These are phyloP conservation scores for Cladophialophora immunda DNA, from an alignment of 2,329 filamentous ascomycete genomes.

Conservation along the genomic window DNA sequence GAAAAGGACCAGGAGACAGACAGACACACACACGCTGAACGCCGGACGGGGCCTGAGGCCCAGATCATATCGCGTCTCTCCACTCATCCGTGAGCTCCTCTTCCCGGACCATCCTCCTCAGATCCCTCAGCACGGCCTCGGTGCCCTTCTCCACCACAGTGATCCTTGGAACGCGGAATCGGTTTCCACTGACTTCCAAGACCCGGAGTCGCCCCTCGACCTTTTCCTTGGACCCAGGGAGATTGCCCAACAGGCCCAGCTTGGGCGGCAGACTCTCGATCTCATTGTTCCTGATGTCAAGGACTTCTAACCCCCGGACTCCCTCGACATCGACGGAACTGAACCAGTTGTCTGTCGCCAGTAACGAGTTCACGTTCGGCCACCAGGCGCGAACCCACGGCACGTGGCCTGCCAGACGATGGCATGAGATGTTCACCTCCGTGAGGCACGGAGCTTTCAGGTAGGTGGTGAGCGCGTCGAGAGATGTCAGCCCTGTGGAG, in stretches of 20 bases:
- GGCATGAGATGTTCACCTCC: slow-evolving; percentile 82
- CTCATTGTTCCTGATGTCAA: slow-evolving; percentile 86
- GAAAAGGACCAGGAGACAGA: neutral
- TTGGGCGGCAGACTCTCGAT: slow-evolving; percentile 82
- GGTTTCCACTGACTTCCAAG: slow-evolving; percentile 79
- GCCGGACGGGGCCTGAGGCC: neutral
- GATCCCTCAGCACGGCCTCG: slow-evolving; percentile 81
- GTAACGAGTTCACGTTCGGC: slow-evolving; percentile 73
- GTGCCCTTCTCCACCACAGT: slow-evolving; percentile 87
- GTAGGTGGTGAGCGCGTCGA: slow-evolving; percentile 71
- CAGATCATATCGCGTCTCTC: slow-evolving; percentile 31
- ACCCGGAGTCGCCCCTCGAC: slow-evolving; percentile 67
- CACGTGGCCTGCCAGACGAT: slow-evolving; percentile 75
- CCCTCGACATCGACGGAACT: slow-evolving; percentile 75
- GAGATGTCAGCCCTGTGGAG: slow-evolving; percentile 75
- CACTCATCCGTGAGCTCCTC: slow-evolving; percentile 49
- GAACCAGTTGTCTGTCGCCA: slow-evolving; percentile 82
- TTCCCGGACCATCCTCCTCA: slow-evolving; percentile 77
- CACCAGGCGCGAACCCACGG: slow-evolving; percentile 73
- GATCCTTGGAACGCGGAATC: slow-evolving; percentile 86
- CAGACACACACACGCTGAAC: neutral
- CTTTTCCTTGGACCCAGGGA: slow-evolving; percentile 46
- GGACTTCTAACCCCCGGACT: slow-evolving; percentile 75
- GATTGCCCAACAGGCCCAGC: slow-evolving; percentile 77
- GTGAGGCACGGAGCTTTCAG: slow-evolving; percentile 78